These are phyloP conservation scores for Phoma sp. DNA, from an alignment of 2,329 filamentous ascomycete genomes.

Conservation along the genomic window DNA sequence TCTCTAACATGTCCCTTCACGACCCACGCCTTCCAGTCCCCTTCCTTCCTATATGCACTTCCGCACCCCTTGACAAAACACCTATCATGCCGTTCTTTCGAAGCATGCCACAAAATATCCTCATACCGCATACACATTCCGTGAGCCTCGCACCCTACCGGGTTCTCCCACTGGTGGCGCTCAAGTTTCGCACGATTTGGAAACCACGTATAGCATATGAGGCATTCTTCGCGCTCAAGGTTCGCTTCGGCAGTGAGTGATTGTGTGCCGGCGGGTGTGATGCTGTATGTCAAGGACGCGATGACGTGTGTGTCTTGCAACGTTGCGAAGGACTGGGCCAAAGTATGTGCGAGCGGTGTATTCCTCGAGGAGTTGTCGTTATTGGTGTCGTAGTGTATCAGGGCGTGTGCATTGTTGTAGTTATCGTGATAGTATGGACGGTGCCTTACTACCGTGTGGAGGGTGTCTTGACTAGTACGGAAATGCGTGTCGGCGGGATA, in stretches of 20 bases:
- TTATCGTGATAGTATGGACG: slow-evolving; percentile 3
- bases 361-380: not conserved
- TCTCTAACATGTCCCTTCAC: slow-evolving; percentile 25
- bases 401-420: not conserved
- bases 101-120: slow-evolving; percentile 24
- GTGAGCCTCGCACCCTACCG: slow-evolving; percentile 27
- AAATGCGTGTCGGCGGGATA: slow-evolving; percentile 10
- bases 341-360: not conserved
- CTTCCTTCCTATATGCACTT: slow-evolving; percentile 26
- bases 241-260: slow-evolving; percentile 26
- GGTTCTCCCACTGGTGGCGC: slow-evolving; percentile 22
- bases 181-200: slow-evolving; percentile 18
- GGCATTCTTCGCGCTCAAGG: slow-evolving; percentile 31
- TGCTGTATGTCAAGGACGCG: slow-evolving; percentile 19
- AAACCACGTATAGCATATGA: slow-evolving; percentile 26
- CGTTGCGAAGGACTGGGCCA: slow-evolving; percentile 18
- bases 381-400: not conserved
- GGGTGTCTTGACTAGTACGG: slow-evolving; percentile 4
- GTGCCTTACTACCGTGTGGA: not conserved
- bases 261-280: slow-evolving; percentile 16
- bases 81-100: slow-evolving; percentile 22
- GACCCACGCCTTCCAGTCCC: slow-evolving; percentile 22
- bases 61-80: slow-evolving; percentile 33
- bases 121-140: slow-evolving; percentile 27
- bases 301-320: slow-evolving; percentile 24